Evolutionary conservation across 179 eudicot species (phyloP).

Genomic region (Beta lomatogona): DNA sequence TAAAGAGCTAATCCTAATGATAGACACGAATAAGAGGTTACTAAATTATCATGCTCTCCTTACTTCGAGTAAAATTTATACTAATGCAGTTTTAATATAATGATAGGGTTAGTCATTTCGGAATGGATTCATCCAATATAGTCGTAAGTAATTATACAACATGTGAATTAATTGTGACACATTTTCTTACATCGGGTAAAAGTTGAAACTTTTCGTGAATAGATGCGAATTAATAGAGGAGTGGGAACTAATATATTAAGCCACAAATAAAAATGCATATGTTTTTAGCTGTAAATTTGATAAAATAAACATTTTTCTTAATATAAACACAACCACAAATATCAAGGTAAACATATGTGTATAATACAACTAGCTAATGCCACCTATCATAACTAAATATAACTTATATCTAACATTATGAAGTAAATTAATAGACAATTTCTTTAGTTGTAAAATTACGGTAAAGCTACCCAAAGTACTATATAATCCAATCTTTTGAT

Average conservation of each 20-base stretch:
- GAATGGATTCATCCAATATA: no score
- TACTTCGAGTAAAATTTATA: no score
- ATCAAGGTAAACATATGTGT: neutral
- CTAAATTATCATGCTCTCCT: no score
- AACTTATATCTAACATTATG: neutral
- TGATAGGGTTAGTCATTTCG: no score
- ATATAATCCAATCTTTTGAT: neutral
- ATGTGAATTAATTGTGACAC: no score
- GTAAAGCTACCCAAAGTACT: neutral
- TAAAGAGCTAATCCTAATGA: no score
- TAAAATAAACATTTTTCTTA: neutral
- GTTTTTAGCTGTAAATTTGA: neutral
- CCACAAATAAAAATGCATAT: neutral
- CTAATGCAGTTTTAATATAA: no score
- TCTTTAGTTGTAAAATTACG: neutral
- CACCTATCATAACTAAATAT: neutral
- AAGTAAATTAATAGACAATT: neutral
- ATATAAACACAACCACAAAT: neutral
- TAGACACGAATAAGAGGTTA: no score
- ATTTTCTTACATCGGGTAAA: no score
- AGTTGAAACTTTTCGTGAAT: no score
- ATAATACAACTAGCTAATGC: neutral
- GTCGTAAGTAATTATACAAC: no score
- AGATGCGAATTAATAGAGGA: neutral
- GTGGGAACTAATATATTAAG: neutral